Percentiles rank a stretch among this genome's conserved stretches.
Evolutionary conservation across 345 rosid genomes (phyloP).

Genomic region (Turnera subulata): DNA sequence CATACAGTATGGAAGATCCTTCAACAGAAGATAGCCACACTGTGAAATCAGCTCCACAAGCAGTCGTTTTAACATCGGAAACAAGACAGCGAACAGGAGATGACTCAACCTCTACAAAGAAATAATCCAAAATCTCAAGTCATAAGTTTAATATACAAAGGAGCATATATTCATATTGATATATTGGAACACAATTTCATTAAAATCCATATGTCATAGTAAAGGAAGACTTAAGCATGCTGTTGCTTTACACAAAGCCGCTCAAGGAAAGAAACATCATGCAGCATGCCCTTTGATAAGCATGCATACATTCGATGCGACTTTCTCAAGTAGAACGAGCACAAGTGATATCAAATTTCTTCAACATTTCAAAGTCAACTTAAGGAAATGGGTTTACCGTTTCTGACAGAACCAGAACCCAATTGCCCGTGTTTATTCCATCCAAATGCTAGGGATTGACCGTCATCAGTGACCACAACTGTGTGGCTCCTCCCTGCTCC

Average conservation of each 20-base stretch:
- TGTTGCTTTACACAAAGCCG: background rate
- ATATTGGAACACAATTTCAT: background rate
- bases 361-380: background rate
- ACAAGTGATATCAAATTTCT: background rate
- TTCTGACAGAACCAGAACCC: slow-evolving; percentile 73
- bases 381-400: slow-evolving; percentile 42
- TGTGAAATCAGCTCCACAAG: slow-evolving; percentile 93
- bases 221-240: too few species aligned
- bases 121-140: background rate
- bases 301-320: background rate
- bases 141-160: background rate
- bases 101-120: slow-evolving; percentile 57
- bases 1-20: slow-evolving; percentile 94
- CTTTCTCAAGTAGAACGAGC: background rate
- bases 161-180: background rate
- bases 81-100: slow-evolving; percentile 80
- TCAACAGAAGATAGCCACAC: slow-evolving; percentile 86
- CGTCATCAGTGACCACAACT: slow-evolving; percentile 72
- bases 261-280: background rate
- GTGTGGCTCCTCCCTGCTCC: slow-evolving; percentile 81
- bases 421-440: slow-evolving; percentile 98
- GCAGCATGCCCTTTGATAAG: background rate
- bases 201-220: too few species aligned
- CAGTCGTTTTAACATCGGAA: slow-evolving; percentile 66
- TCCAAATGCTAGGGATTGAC: slow-evolving; percentile 81